Percentiles rank a stretch among this genome's conserved stretches.
Evolutionary conservation across 2,329 filamentous ascomycete species (phyloP).

Genomic region (Alternaria sp.): DNA sequence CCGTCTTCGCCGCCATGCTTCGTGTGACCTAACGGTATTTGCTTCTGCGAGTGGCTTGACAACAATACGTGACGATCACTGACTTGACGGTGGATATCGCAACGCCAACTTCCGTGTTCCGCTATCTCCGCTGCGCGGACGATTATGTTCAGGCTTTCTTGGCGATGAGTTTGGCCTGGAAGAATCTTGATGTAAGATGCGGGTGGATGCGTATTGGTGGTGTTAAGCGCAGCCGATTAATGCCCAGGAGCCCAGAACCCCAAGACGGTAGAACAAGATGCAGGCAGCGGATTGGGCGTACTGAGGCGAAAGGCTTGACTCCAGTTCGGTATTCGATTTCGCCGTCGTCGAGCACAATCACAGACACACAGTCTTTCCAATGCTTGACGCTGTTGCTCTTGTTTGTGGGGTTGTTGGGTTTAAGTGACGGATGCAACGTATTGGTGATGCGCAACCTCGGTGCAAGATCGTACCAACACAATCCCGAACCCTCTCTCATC

Average conservation of each 20-base stretch:
- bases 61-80: not conserved
- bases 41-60: conserved; percentile 6
- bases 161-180: conserved; percentile 1
- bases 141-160: not conserved
- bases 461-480: not conserved
- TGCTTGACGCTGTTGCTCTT: not conserved
- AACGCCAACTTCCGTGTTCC: conserved; percentile 1
- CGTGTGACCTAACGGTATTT: not conserved
- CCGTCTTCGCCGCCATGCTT: conserved; percentile 37
- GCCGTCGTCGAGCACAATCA: not conserved
- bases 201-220: conserved; percentile 4
- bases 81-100: not conserved
- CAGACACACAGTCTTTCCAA: not conserved
- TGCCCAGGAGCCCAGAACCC: conserved; percentile 14
- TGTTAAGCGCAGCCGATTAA: conserved; percentile 8
- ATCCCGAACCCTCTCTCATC: not conserved
- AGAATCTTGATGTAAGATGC: not conserved
- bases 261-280: conserved; percentile 16
- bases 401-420: not conserved
- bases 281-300: conserved; percentile 4
- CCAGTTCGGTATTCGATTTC: not conserved
- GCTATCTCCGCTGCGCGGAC: conserved; percentile 9
- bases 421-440: not conserved
- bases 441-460: not conserved
- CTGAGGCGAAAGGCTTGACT: conserved; percentile 13